A percentile compares a stretch with the other conserved stretches of the same genome.
These are phyloP conservation scores for Penicillium vulpinum DNA, from an alignment of 2,329 filamentous ascomycete genomes.

Conservation along the genomic window DNA sequence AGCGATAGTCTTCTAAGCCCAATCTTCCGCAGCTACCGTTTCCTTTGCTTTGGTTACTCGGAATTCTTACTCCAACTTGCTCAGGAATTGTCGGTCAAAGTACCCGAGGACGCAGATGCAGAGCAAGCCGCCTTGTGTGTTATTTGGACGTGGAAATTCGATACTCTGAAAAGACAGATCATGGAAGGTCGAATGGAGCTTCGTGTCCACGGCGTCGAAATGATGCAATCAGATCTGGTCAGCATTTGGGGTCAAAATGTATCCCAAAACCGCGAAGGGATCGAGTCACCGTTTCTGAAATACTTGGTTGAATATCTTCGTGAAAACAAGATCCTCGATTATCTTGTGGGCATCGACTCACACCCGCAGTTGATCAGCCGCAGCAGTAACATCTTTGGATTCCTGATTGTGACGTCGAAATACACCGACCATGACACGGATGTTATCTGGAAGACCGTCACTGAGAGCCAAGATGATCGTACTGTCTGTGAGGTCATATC, in stretches of 20 bases:
- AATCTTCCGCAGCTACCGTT: slow-evolving; percentile 34
- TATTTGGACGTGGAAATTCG: slow-evolving; percentile 66
- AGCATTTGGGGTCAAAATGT: slow-evolving; percentile 61
- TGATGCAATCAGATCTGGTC: slow-evolving; percentile 71
- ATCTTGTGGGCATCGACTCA: slow-evolving; percentile 85
- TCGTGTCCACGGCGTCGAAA: slow-evolving; percentile 73
- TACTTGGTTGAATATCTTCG: slow-evolving; percentile 71
- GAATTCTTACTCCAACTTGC: slow-evolving; percentile 37
- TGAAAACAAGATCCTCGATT: slow-evolving; percentile 72
- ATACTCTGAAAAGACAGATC: slow-evolving; percentile 68
- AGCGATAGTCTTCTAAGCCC: slow-evolving; percentile 39
- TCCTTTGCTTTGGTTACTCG: slow-evolving; percentile 31
- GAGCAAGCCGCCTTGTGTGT: slow-evolving; percentile 39
- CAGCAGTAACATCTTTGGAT: slow-evolving; percentile 81
- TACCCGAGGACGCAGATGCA: slow-evolving; percentile 29
- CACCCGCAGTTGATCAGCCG: slow-evolving; percentile 86
- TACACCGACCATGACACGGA: slow-evolving; percentile 74
- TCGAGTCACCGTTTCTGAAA: slow-evolving; percentile 54
- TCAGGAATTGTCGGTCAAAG: slow-evolving; percentile 36
- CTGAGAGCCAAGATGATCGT: slow-evolving; percentile 76
- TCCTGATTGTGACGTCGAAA: slow-evolving; percentile 74
- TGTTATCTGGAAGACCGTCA: slow-evolving; percentile 79
- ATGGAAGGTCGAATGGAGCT: slow-evolving; percentile 88
- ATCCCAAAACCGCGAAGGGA: slow-evolving; percentile 47
- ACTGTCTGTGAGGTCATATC: slow-evolving; percentile 76